Evolutionary conservation across 257 asterid species (phyloP).

Genomic region (Avicennia marina): DNA sequence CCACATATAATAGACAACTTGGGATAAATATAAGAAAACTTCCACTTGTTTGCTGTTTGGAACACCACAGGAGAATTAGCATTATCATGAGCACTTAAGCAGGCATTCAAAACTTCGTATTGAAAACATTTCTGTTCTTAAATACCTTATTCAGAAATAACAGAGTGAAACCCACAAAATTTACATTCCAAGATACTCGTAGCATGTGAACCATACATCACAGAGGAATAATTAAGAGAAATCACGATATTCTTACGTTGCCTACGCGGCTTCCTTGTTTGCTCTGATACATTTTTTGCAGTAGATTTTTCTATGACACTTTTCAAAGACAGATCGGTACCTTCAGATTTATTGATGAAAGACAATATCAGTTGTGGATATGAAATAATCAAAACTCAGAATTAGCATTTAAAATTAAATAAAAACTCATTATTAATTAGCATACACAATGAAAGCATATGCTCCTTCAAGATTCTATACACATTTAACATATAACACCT

Average conservation of each 20-base stretch:
- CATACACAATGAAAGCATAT: too few relatives aligned
- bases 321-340: slow-evolving; percentile 27
- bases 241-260: slow-evolving; percentile 46
- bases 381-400: slow-evolving; percentile 4
- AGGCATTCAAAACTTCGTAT: slow-evolving; percentile 1
- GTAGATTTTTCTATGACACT: slow-evolving; percentile 21
- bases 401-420: not conserved
- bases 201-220: slow-evolving; percentile 5
- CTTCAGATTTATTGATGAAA: slow-evolving; percentile 33
- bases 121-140: slow-evolving; percentile 1
- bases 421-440: too few relatives aligned
- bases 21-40: not conserved
- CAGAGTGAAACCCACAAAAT: not conserved
- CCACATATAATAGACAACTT: slow-evolving; percentile 1
- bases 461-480: too few relatives aligned
- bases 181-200: not conserved
- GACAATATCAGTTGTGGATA: slow-evolving; percentile 1
- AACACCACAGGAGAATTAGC: not conserved
- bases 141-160: not conserved
- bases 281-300: slow-evolving; percentile 24
- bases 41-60: not conserved
- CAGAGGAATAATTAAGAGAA: slow-evolving; percentile 15
- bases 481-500: too few relatives aligned
- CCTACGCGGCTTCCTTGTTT: slow-evolving; percentile 51
- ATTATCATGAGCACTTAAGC: not conserved